These are phyloP conservation scores for Fraxinus cuspidata DNA, from an alignment of 257 asterid species.

Conservation along the genomic window DNA sequence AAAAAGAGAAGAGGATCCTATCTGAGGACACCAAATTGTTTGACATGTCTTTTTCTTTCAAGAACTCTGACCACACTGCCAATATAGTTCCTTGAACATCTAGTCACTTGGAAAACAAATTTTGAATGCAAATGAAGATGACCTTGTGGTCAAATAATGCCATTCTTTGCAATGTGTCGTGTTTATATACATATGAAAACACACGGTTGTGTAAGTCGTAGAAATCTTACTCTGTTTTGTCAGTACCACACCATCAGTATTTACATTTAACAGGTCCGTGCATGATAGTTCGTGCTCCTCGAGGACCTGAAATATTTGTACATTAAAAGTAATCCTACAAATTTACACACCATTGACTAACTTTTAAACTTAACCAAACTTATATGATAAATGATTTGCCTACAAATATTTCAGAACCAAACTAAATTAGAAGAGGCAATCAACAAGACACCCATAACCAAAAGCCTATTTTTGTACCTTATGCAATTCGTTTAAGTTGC, in stretches of 20 bases:
- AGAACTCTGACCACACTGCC: conserved; percentile 1
- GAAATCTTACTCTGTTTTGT: conserved; percentile 76
- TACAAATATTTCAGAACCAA: conserved; percentile 16
- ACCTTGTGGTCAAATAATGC: conserved; percentile 3
- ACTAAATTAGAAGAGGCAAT: conserved; percentile 6
- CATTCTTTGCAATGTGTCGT: background rate
- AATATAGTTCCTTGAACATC: conserved; percentile 3
- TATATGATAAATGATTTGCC: background rate
- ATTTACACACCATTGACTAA: background rate
- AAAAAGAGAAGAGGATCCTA: background rate
- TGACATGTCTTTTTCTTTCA: background rate
- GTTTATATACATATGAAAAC: conserved; percentile 1
- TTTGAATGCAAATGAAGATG: conserved; percentile 11
- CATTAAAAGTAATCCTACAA: conserved; percentile 14
- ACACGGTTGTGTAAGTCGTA: conserved; percentile 16
- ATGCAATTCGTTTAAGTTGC: conserved; percentile 80
- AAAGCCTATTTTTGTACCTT: conserved; percentile 50
- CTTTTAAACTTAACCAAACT: background rate
- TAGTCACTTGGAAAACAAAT: conserved; percentile 2
- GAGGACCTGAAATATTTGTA: conserved; percentile 69
- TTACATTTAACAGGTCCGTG: conserved; percentile 71
- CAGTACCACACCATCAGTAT: conserved; percentile 76
- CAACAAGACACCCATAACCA: conserved; percentile 12
- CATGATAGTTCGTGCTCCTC: conserved; percentile 81
- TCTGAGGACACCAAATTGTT: background rate